Evolutionary conservation across 495 filamentous ascomycete species (phyloP), one percentile per base, ranked within the genome.

Genomic region (Penicillium riverlandense): DNA sequence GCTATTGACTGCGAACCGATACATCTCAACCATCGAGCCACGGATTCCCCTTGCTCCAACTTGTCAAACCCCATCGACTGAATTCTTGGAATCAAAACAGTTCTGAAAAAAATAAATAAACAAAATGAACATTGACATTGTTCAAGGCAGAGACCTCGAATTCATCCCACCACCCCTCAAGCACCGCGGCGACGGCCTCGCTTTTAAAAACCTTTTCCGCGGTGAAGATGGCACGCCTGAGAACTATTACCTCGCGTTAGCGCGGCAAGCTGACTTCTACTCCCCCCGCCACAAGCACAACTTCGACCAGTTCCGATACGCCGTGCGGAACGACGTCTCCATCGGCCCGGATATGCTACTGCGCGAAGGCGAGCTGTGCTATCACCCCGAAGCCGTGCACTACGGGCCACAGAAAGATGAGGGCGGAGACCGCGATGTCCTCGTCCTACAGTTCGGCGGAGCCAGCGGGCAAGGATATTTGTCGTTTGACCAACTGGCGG

Each of bases 371-470:
- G 48, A 50, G 11, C 37, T 50, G 10, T 46, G 43, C 13, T 50
- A 50, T 11, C 48, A 50, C 12, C 48, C 48, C 12, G 48, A 50
- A 28, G 48, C 15, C 8, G 48, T 50, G 4, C 11, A 38, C 4
- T 50, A 50, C 11, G 48, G 48, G 1, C 48, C 48, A 6, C 48
- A 50, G 27, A n/a, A 42, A 28, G 48, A 50, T 33, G 38, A 27
- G 2, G 43, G 13, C 7, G 43, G 31, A 13, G 22, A 37, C 37
- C 15, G 34, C 10, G 43, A 46, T 22, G 48, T 50, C 10, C 38
- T 50, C 4, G 43, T 50, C 4, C 44, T 50, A 7, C 48, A 50
- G 28, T 50, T 50, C 34, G 48, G 48, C n/a, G 48, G 48, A 5
- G 33, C 43, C 6, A 50, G 48, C 28, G 38, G 38, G 6, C 48